These are phyloP conservation scores for Yamadazyma dendronema DNA, from an alignment of 1,139 yeast genomes.

Conservation along the genomic window DNA sequence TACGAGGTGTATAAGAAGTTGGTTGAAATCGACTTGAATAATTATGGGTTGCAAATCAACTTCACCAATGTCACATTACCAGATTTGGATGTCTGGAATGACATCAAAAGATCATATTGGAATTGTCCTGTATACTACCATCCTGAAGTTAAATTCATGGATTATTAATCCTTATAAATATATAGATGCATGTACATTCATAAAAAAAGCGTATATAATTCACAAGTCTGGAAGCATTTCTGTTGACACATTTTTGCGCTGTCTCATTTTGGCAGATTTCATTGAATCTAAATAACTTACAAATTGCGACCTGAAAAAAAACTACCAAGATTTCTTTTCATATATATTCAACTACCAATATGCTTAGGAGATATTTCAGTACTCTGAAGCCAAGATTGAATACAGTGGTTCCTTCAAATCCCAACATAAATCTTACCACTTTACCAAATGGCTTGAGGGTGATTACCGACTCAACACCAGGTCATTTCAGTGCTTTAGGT, in stretches of 20 bases:
- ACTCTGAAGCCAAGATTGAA: conserved; percentile 10
- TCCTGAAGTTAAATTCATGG: conserved; percentile 55
- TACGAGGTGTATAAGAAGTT: conserved; percentile 87
- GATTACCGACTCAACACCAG: conserved; percentile 83
- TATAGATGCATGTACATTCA: background rate
- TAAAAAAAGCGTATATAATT: background rate
- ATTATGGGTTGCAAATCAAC: conserved; percentile 68
- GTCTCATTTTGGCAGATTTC: background rate
- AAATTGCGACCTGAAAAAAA: background rate
- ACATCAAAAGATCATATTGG: conserved; percentile 73
- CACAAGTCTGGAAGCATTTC: background rate
- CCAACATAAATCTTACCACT: conserved; percentile 47
- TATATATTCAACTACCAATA: background rate
- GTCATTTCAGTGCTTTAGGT: conserved; percentile 90
- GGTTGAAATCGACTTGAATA: conserved; percentile 74
- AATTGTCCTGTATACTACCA: conserved; percentile 65
- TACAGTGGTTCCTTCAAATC: conserved; percentile 11
- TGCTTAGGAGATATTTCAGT: conserved; percentile 13
- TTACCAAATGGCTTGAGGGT: conserved; percentile 77
- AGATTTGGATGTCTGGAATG: conserved; percentile 59
- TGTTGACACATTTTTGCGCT: background rate
- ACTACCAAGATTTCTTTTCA: background rate
- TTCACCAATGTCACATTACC: conserved; percentile 50
- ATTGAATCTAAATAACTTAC: background rate
- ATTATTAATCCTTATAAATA: no score